Evolutionary conservation across 139 green algal genomes (phyloP), one percentile per base, ranked within the genome.

Genomic region (Coelastrella sp.): DNA sequence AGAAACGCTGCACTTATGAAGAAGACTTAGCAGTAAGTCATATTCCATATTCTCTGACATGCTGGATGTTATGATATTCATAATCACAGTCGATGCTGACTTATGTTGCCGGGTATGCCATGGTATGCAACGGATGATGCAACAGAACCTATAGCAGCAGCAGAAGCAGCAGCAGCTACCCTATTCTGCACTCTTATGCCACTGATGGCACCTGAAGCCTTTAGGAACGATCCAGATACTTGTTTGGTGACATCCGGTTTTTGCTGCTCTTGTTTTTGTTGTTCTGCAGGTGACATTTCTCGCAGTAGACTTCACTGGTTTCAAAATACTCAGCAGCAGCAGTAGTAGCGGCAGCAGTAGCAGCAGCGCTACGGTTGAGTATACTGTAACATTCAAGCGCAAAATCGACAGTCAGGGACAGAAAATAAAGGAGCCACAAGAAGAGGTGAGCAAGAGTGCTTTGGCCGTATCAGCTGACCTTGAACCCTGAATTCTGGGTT

Each of bases 1-100:
- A 59, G 40, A 35, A 48, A 5, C 37, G 30, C 21, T 77, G 68
- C 38, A 77, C 23, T 23, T 77, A 59, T 37, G 68, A 77, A 4
- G 68, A 77, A 59, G 68, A 77, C 23, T 19, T 77, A 4, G 68
- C 68, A 11, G 68, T 77, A 8, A 53, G 53, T 64, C 19, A 9
- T 32, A 27, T 63, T 57, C n/a, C n/a, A n/a, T n/a, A n/a, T n/a
- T 57, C 15, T 13, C 15, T 57, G 45, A 23, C 15, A 57, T 57
- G 0, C 15, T 57, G 11, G 45, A 8, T 64, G 30, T 64, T n/a
- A 32, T 32, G 2, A 32, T 64, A 21, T 64, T 34, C 19, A 63
- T 63, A 63, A 30, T 32, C 2, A 63, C 8, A 63, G 15, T 7
- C 5, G 25, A 8, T 63, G 53, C 8, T 30, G 8, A 30, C 8